A percentile compares a stretch with the other conserved stretches of the same genome.
phyloP scores from a whole-genome alignment of 345 rosid species.

The Euphorbia pulcherrima region DNA sequence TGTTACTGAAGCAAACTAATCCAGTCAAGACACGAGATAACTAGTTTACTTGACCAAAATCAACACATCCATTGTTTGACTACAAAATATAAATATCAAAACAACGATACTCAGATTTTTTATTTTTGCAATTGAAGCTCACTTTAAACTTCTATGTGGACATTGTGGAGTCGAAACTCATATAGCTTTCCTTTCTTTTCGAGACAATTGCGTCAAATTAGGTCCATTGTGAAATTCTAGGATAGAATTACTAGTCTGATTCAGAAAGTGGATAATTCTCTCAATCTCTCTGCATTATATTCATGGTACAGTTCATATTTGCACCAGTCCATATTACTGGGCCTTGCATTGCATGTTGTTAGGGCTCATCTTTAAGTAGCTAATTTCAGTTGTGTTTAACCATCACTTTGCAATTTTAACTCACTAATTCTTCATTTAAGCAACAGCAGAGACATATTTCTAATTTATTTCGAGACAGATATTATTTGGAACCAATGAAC shows the following conservation, averaged over 20 bases:
- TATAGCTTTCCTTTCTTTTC: background rate
- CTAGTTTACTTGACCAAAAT: background rate
- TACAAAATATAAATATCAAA: background rate
- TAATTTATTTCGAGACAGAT: background rate
- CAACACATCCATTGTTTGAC: background rate
- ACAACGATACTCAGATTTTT: background rate
- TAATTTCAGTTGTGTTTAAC: background rate
- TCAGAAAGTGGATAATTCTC: background rate
- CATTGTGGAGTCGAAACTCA: background rate
- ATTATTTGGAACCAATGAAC: background rate
- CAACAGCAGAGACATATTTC: background rate
- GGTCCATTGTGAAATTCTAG: background rate
- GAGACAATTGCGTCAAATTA: background rate
- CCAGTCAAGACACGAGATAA: no score
- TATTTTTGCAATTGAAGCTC: background rate
- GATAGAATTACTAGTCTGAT: background rate
- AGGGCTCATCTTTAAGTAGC: background rate
- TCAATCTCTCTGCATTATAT: background rate
- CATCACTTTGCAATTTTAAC: background rate
- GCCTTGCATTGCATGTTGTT: constrained; percentile 1
- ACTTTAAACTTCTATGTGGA: background rate
- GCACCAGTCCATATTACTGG: background rate
- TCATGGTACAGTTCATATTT: background rate
- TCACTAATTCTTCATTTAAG: background rate
- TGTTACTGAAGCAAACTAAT: background rate